phyloP scores from a whole-genome alignment of 305 asterid genomes.

The Fraxinus ornus region DNA sequence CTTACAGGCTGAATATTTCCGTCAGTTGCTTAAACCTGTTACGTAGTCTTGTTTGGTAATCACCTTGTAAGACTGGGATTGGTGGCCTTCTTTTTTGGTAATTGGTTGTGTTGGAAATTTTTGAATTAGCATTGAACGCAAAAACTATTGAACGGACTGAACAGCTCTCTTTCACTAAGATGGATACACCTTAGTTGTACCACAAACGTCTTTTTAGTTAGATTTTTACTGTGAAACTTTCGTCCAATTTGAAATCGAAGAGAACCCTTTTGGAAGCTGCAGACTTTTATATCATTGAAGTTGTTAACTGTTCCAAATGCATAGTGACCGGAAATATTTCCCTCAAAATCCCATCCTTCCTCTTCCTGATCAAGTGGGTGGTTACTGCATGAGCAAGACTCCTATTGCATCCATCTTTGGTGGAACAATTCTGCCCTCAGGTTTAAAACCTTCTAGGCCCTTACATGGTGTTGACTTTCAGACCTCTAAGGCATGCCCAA shows the following conservation, averaged over 20 bases:
- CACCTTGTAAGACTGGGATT: conserved; percentile 25
- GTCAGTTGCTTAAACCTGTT: conserved; percentile 93
- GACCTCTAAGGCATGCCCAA: conserved; percentile 62
- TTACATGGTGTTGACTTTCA: conserved; percentile 44
- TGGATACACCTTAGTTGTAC: conserved; percentile 41
- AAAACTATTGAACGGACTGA: conserved; percentile 13
- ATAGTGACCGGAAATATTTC: conserved; percentile 41
- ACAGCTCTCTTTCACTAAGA: conserved; percentile 23
- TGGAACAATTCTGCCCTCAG: conserved; percentile 34
- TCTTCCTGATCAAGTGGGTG: conserved; percentile 43
- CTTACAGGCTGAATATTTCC: conserved; percentile 87
- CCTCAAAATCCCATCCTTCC: conserved; percentile 40
- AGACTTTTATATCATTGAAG: conserved; percentile 10
- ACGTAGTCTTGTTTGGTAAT: conserved; percentile 59
- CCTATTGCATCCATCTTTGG: conserved; percentile 38
- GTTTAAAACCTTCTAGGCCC: conserved; percentile 36
- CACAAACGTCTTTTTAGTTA: conserved; percentile 14
- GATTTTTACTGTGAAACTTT: conserved; percentile 19
- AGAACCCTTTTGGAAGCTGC: conserved; percentile 13
- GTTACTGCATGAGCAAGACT: conserved; percentile 37
- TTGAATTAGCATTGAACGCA: conserved; percentile 22
- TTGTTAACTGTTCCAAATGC: conserved; percentile 43
- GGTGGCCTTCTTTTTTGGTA: conserved; percentile 24
- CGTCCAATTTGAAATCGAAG: conserved; percentile 15
- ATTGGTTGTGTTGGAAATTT: conserved; percentile 27